Evolutionary conservation across 2,329 filamentous ascomycete genomes (phyloP), one percentile per base, ranked within the genome.

Genomic region (Xylaria sp.): DNA sequence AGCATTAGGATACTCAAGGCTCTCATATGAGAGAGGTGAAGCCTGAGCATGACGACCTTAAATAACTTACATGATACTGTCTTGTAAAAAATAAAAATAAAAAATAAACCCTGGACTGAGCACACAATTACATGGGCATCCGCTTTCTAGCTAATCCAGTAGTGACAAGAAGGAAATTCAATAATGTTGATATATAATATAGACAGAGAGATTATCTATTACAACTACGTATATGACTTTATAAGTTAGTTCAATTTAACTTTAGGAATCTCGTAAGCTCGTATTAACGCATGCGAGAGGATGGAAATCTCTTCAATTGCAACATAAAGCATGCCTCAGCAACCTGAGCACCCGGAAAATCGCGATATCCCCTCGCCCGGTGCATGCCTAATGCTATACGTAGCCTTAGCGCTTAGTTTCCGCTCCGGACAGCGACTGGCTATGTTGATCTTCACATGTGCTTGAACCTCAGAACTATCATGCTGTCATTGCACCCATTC

Each of bases 361-460:
- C 43, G 20, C 10, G 46, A 56, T 56, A 39, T 56, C 52, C 52
- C 52, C 31, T 56, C 52, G 52, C 52, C 52, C 52, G 52, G 10
- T 56, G 52, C 31, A 56, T 56, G 31, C 52, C 39, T 41, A 41
- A 18, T 13, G 39, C 15, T 41, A 13, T 13, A 18, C 4, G 4
- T 41, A 15, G 39, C 15, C 10, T 18, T 41, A 41, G 39, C 15
- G 39, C 39, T 41, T 18, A 15, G 39, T 46, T 18, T 28, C 58
- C 49, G 28, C 49, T 60, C 58, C 28, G 31, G 13, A 61, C 20
- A 49, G 20, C 49, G 23, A 7, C 28, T 49, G 10, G 18, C 48
- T 49, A 23, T n/a, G 18, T 12, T 39, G n/a, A 49, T 57, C 28
- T 39, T 56, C 39, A 48, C 62, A 64, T 41, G 39, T 41, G 12